phyloP scores from a whole-genome alignment of 2,329 filamentous ascomycete species.

The Fusarium zealandicum region DNA sequence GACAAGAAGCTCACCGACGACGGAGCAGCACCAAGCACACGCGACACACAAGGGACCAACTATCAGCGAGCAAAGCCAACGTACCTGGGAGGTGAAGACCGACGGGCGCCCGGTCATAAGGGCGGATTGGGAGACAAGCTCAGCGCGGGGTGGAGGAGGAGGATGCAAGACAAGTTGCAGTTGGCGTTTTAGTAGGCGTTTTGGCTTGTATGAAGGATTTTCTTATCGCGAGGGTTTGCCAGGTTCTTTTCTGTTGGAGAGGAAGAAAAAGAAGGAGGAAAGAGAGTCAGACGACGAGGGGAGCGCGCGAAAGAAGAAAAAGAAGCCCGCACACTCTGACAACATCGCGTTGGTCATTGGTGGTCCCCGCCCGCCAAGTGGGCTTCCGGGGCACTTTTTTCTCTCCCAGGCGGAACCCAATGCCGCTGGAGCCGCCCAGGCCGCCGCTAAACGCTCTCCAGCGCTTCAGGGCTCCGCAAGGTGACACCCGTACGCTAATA shows the following conservation, averaged over 20 bases:
- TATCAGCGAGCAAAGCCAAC: no score
- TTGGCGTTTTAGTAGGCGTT: conserved; percentile 15
- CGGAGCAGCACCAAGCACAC: conserved; percentile 6
- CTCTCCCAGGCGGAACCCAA: conserved; percentile 20
- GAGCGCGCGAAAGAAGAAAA: conserved; percentile 22
- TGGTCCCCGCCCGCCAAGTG: conserved; percentile 17
- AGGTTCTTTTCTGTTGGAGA: conserved; percentile 24
- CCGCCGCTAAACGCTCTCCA: background rate
- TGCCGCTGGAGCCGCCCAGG: conserved; percentile 26
- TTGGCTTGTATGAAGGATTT: background rate
- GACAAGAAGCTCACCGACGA: conserved; percentile 9
- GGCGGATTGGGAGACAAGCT: conserved; percentile 60
- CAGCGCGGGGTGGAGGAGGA: conserved; percentile 39
- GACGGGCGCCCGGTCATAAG: conserved; percentile 88
- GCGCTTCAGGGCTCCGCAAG: conserved; percentile 25
- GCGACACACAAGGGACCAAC: no score
- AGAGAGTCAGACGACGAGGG: conserved; percentile 22
- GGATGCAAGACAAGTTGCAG: conserved; percentile 21
- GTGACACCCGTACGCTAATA: conserved; percentile 1
- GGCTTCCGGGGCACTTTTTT: conserved; percentile 12
- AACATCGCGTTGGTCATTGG: conserved; percentile 41
- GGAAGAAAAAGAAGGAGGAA: conserved; percentile 20
- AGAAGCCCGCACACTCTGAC: conserved; percentile 26
- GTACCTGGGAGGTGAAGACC: conserved; percentile 87
- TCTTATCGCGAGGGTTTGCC: conserved; percentile 25